phyloP scores from a whole-genome alignment of 441 rosid genomes.

The Gossypium aridum region DNA sequence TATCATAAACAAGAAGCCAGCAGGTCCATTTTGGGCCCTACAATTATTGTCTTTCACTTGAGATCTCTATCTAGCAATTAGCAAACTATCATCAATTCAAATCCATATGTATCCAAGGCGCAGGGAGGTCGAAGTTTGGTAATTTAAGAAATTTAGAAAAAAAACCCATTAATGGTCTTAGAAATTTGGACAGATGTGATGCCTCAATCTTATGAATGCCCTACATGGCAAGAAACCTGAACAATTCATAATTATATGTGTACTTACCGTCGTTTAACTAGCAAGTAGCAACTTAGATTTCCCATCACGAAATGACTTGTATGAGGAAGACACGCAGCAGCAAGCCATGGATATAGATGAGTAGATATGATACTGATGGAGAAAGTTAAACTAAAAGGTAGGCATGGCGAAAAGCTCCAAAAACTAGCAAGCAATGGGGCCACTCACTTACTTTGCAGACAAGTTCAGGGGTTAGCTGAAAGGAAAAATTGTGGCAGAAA shows the following conservation, averaged over 20 bases:
- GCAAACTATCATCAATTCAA: background rate
- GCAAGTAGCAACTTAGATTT: background rate
- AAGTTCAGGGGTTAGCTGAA: background rate
- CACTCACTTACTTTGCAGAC: constrained; percentile 13
- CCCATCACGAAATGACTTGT: constrained; percentile 2
- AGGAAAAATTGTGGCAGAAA: constrained; percentile 14
- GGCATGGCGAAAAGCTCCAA: background rate
- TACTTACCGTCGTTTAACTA: background rate
- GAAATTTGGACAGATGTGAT: background rate
- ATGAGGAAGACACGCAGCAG: background rate
- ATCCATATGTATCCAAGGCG: background rate
- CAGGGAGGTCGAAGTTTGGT: background rate
- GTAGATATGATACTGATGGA: background rate
- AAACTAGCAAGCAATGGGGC: background rate
- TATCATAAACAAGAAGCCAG: constrained; percentile 2
- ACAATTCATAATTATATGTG: background rate
- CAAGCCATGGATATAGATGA: background rate
- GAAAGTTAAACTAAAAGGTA: background rate
- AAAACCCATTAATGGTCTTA: background rate
- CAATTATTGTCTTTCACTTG: constrained; percentile 6
- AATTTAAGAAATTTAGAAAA: background rate
- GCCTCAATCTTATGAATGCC: background rate
- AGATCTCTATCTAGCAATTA: background rate
- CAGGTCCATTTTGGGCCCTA: constrained; percentile 9
- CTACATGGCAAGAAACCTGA: constrained; percentile 11